Evolutionary conservation across 345 rosid genomes (phyloP).

Genomic region (Pseudoturritis turrita): DNA sequence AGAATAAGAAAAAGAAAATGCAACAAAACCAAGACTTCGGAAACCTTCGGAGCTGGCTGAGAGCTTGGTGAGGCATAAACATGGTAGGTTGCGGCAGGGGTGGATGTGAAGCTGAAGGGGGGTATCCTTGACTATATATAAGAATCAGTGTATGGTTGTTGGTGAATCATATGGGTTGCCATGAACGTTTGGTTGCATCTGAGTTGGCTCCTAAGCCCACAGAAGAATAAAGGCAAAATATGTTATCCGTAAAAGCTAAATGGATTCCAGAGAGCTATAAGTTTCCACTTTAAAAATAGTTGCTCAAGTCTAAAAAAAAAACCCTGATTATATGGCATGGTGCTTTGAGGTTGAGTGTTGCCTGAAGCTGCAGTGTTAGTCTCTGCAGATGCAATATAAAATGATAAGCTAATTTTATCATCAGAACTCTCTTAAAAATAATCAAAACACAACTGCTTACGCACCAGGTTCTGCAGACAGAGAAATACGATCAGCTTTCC

Average conservation of each 20-base stretch:
- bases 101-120: conserved; percentile 38
- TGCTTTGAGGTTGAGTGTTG: conserved; percentile 36
- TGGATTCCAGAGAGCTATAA: conserved; percentile 7
- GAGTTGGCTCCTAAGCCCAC: conserved; percentile 22
- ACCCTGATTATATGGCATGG: conserved; percentile 30
- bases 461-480: conserved; percentile 71
- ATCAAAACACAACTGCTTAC: background rate
- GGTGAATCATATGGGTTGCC: conserved; percentile 55
- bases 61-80: conserved; percentile 79
- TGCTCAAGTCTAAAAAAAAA: background rate
- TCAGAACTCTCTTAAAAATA: background rate
- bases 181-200: conserved; percentile 41
- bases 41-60: conserved; percentile 65
- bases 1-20: conserved; percentile 2
- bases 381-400: conserved; percentile 51
- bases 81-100: conserved; percentile 46
- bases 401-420: background rate
- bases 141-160: conserved; percentile 38
- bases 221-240: conserved; percentile 28
- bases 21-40: conserved; percentile 10
- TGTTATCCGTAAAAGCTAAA: background rate
- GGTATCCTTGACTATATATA: conserved; percentile 51
- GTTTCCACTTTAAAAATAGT: background rate
- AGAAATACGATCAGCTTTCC: conserved; percentile 91
- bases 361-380: conserved; percentile 34